These are phyloP conservation scores for Scalesia atractyloides DNA, from an alignment of 129 eudicot species.

Conservation along the genomic window DNA sequence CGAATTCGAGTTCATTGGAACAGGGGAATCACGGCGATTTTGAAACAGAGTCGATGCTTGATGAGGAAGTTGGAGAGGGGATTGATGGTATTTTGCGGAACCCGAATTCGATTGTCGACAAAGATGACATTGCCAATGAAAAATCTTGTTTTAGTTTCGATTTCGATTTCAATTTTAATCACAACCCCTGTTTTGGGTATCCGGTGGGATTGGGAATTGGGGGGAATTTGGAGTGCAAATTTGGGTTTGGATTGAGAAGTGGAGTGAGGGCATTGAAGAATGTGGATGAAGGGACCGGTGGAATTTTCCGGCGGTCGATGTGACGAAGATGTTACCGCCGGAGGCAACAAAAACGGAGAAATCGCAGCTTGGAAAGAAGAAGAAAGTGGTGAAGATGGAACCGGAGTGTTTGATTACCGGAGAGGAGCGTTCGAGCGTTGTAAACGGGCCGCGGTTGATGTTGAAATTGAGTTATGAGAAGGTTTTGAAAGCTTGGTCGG, in stretches of 20 bases:
- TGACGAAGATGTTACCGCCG: constrained; percentile 52
- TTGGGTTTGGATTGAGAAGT: constrained; percentile 68
- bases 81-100: constrained; percentile 85
- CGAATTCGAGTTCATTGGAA: constrained; percentile 43
- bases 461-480: constrained; percentile 72
- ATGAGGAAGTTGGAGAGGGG: constrained; percentile 85
- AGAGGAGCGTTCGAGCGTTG: constrained; percentile 30
- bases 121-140: constrained; percentile 19
- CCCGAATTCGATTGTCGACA: constrained; percentile 18
- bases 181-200: constrained; percentile 62
- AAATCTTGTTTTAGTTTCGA: neutral
- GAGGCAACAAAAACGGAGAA: constrained; percentile 38
- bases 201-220: constrained; percentile 84
- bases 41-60: constrained; percentile 85
- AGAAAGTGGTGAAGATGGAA: constrained; percentile 39
- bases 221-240: constrained; percentile 46
- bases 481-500: constrained; percentile 79
- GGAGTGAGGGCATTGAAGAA: constrained; percentile 58
- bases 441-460: constrained; percentile 34
- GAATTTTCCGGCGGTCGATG: constrained; percentile 64
- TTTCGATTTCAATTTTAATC: neutral
- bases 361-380: constrained; percentile 49
- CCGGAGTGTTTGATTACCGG: constrained; percentile 4
- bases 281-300: constrained; percentile 53
- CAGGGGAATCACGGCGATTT: constrained; percentile 54